Evolutionary conservation across 2,329 filamentous ascomycete genomes (phyloP).

Genomic region (Arthroderma sp.): DNA sequence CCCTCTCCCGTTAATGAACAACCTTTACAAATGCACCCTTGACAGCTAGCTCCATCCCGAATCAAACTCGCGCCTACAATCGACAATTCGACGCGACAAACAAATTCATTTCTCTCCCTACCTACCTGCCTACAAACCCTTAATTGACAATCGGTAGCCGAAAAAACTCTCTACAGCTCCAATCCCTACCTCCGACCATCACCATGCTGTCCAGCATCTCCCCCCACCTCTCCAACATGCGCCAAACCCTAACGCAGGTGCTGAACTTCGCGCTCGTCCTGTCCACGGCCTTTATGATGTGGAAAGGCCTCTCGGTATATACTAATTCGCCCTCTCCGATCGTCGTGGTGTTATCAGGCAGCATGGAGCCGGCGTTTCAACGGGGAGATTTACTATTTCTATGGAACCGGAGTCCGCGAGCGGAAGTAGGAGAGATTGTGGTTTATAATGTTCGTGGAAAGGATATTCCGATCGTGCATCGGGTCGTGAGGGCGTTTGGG

Average conservation of each 20-base stretch:
- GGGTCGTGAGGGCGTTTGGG: constrained; percentile 59
- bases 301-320: constrained; percentile 74
- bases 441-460: constrained; percentile 82
- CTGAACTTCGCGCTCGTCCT: constrained; percentile 86
- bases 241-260: constrained; percentile 67
- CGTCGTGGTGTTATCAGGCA: constrained; percentile 53
- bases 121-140: no score
- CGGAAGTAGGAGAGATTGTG: constrained; percentile 58
- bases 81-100: no score
- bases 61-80: no score
- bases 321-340: constrained; percentile 61
- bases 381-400: constrained; percentile 50
- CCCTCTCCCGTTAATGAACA: no score
- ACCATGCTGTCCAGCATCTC: constrained; percentile 56
- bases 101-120: no score
- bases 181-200: constrained; percentile 11
- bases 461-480: constrained; percentile 94
- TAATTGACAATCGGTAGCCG: no score
- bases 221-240: constrained; percentile 49
- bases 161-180: background rate
- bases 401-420: constrained; percentile 49
- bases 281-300: constrained; percentile 87
- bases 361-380: constrained; percentile 56
- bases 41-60: no score
- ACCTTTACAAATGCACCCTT: no score